These are phyloP conservation scores for Candida argentea DNA, from an alignment of 805 yeast genomes.

Conservation along the genomic window DNA sequence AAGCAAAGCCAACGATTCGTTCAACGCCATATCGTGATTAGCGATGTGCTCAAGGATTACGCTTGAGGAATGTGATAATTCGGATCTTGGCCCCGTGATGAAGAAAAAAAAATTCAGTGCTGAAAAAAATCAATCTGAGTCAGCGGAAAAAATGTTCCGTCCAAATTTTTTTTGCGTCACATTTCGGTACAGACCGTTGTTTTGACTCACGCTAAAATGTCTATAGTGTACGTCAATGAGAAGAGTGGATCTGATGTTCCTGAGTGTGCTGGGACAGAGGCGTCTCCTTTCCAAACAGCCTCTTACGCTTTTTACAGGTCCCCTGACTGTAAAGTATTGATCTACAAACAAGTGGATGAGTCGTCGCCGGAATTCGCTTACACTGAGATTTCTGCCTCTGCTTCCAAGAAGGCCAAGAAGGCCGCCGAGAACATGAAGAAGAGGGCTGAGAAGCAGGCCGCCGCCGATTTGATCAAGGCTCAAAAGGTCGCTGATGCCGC, in stretches of 20 bases:
- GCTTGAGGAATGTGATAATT: too few species aligned
- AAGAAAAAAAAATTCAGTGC: too few species aligned
- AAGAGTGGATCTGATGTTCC: conserved; percentile 55
- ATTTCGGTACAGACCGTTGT: too few species aligned
- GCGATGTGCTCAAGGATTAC: too few species aligned
- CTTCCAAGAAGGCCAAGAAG: conserved; percentile 91
- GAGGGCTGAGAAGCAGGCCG: conserved; percentile 59
- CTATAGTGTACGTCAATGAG: conserved; percentile 62
- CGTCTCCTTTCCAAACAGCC: conserved; percentile 66
- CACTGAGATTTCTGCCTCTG: conserved; percentile 77
- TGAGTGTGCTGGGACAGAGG: conserved; percentile 52
- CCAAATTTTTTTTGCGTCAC: too few species aligned
- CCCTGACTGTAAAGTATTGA: conserved; percentile 47
- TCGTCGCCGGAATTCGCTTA: conserved; percentile 44
- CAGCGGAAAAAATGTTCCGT: too few species aligned
- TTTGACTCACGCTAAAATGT: conserved; percentile 11
- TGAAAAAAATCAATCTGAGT: too few species aligned
- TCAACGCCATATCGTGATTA: conserved; percentile 68
- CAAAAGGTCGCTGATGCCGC: conserved; percentile 50
- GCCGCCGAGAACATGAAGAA: conserved; percentile 89
- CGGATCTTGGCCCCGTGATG: too few species aligned
- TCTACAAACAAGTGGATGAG: conserved; percentile 52
- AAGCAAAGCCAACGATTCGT: conserved; percentile 56
- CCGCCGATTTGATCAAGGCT: conserved; percentile 51
- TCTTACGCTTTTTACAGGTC: conserved; percentile 63